Conservation (phyloP, 257 asterid genomes). For the Fraxinus americana region DNA sequence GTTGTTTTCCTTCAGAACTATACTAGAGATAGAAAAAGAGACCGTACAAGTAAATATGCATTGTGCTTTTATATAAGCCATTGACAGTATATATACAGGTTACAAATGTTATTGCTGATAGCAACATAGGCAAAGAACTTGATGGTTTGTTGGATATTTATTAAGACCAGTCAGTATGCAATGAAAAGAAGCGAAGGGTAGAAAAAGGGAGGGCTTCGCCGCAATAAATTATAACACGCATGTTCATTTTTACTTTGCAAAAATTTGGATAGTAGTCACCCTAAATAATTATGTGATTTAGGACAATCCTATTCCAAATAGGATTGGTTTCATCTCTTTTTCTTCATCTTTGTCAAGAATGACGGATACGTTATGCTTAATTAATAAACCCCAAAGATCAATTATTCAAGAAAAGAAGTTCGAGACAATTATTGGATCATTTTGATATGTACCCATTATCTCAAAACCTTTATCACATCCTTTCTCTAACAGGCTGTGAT, state of each 20-base stretch:
- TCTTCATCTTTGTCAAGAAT: neutral
- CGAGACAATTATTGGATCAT: neutral
- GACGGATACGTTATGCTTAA: neutral
- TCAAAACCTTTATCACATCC: neutral
- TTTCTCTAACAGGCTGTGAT: neutral
- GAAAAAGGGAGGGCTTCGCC: neutral
- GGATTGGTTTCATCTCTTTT: too few species aligned
- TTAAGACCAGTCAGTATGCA: neutral
- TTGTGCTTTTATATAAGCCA: neutral
- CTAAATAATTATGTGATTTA: neutral
- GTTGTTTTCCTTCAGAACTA: neutral
- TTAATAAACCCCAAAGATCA: neutral
- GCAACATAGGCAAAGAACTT: too few species aligned
- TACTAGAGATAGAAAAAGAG: neutral
- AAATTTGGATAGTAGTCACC: neutral
- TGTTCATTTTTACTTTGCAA: neutral
- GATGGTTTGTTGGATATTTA: neutral
- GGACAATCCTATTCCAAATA: too few species aligned
- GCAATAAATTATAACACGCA: neutral
- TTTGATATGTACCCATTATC: neutral
- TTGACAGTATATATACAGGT: too few species aligned
- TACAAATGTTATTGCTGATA: too few species aligned
- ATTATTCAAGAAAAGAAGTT: neutral
- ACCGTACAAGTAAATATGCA: neutral
- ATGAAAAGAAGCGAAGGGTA: neutral